Base-by-base conservation (phyloP, 345 rosid species). In the Linum usitatissimum region DNA sequence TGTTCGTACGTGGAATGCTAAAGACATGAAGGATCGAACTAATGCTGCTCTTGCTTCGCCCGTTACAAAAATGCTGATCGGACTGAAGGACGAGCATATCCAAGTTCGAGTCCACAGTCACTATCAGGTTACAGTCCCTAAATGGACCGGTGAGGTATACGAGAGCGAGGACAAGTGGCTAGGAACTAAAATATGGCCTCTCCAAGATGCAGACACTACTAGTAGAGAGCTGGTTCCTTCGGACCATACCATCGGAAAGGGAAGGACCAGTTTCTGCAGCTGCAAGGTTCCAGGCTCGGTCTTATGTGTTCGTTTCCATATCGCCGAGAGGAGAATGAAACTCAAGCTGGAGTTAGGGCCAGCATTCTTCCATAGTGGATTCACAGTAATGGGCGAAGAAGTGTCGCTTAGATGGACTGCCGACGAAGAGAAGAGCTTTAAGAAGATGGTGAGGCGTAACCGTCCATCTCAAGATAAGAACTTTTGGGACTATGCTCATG, bases 111-210 rank as follows among this genome's bases (percentile, higher is more conserved):
- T 72, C 55, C 72, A 72, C 38, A 45, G 70, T 28, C 70, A 64
- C 5, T 73, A 64, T 62, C 77, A 73, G 65, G 77, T 72, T 61
- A 66, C 61, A 56, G 77, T 73, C 19, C 70, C 77, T 38, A 36
- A 61, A 59, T 65, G 77, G 77, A 73, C 23, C 60, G 73, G 63
- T n/a, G 18, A 49, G 30, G 40, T 39, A 64, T 65, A 39, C 3
- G 61, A 65, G 57, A 65, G 70, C 23, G 70, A 65, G 18, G 34
- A 66, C 21, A 73, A 64, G 65, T 73, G 77, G 77, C 59, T 73
- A 34, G 77, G 77, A 36, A 68, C 67, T 4, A 59, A 5, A n/a
- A 21, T 61, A 6, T 69, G 72, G 73, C 72, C 77, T 60, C 39
- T 57, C 57, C 55, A 60, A 38, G 18, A 28, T 61, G 66, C 38